Evolutionary conservation across 139 green algal genomes (phyloP).

Genomic region (Picochlorum costavermella): DNA sequence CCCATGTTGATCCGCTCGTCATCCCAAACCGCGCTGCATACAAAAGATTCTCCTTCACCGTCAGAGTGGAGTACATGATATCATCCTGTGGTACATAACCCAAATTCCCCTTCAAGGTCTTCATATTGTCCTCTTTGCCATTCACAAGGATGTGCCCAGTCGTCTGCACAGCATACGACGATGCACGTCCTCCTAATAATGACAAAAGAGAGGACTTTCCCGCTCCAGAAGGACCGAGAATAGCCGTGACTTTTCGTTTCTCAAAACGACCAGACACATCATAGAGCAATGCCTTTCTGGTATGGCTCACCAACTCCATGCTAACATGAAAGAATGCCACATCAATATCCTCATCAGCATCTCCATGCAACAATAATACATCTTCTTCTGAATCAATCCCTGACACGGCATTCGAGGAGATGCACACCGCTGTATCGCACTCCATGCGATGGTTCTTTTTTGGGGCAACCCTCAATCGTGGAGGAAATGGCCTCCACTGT

Average conservation of each 20-base stretch:
- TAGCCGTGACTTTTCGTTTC: constrained; percentile 27
- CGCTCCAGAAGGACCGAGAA: constrained; percentile 45
- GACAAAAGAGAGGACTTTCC: constrained; percentile 53
- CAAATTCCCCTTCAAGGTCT: constrained; percentile 30
- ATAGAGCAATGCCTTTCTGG: constrained; percentile 20
- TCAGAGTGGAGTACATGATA: constrained; percentile 54
- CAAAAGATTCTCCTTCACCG: constrained; percentile 52
- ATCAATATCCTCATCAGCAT: no score
- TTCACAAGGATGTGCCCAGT: constrained; percentile 53
- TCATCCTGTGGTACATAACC: constrained; percentile 79
- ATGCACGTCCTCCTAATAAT: constrained; percentile 38
- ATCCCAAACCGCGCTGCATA: constrained; percentile 40
- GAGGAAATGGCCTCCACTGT: no score
- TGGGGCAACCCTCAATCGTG: no score
- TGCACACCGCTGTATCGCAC: no score
- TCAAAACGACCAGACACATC: constrained; percentile 28
- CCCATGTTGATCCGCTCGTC: constrained; percentile 11
- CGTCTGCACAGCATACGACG: constrained; percentile 18
- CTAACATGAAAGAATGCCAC: no score
- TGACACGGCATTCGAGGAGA: no score
- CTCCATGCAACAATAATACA: no score
- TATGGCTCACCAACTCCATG: not conserved
- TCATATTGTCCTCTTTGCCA: constrained; percentile 14
- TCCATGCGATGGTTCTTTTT: no score
- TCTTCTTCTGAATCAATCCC: no score